Evolutionary conservation across 164 flowering plant genomes (phyloP), one percentile per base, ranked within the genome.

Genomic region (Brasenia schreberi): DNA sequence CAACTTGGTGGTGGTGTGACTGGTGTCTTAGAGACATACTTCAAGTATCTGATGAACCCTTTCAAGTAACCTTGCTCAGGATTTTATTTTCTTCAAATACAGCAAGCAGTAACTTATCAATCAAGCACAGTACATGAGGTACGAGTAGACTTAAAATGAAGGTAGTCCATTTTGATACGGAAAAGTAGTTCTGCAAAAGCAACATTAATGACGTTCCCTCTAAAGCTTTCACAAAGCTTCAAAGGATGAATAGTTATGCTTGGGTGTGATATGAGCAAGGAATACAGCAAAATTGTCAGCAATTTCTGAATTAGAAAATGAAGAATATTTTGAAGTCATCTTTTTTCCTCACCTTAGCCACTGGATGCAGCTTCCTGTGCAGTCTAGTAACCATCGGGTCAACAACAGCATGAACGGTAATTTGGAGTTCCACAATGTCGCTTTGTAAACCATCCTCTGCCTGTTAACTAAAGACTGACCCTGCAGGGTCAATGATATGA

Each of bases 401-500:
- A 14, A 49, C 98, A 14, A 49, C 98, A 45, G 96, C 96, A 81
- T 92, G 98, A 64, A 92, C 98, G 5, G 83, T 84, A 77, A 70
- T 87, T 77, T 90, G 96, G 44, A 92, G 98, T 77, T 92, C 98
- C 75, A 85, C 98, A 96, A 92, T 71, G 89, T 92, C 71, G 90
- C 98, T 80, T 86, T 88, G 78, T 92, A 92, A 42, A 92, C 96
- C 96, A 90, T 88, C 73, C 98, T 89, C 78, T 92, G 98, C 82
- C 98, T 81, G 73, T 90, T 90, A 67, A 92, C 96, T 39, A 91
- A 85, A 42, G 93, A 85, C 68, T 88, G 81, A 53, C 96, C 98
- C 76, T 89, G 93, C 69, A 92, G 89, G 33, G 81, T 78, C 64
- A 88, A 67, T 42, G 98, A 82, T 42, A 92, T 67, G 33, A 90